phyloP scores from a whole-genome alignment of 2,329 filamentous ascomycete species.

The Samsoniella hepiali region DNA sequence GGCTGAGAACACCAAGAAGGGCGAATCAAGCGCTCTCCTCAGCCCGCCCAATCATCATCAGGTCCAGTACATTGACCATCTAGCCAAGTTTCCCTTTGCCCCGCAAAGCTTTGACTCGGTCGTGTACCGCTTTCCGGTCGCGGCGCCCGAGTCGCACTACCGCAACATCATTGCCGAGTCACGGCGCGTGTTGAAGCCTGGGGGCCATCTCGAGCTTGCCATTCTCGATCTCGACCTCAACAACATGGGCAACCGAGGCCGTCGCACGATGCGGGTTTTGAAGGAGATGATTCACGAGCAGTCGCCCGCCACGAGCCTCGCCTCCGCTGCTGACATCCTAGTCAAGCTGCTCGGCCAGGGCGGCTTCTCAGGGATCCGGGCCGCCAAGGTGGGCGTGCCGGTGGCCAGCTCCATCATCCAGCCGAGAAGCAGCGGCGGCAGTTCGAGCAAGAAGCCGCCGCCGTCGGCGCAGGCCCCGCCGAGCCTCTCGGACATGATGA shows the following conservation, averaged over 20 bases:
- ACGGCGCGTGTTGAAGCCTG: conserved; percentile 72
- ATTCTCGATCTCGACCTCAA: conserved; percentile 77
- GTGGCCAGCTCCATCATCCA: conserved; percentile 54
- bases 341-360: conserved; percentile 64
- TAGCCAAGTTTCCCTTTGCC: conserved; percentile 69
- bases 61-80: conserved; percentile 62
- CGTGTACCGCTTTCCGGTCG: conserved; percentile 72
- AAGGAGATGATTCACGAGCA: conserved; percentile 67
- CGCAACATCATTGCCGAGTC: conserved; percentile 70
- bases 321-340: conserved; percentile 57
- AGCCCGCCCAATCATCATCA: conserved; percentile 72
- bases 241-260: conserved; percentile 72
- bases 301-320: conserved; percentile 58
- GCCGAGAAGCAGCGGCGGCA: conserved; percentile 22
- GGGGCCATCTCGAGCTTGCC: conserved; percentile 74
- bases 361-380: conserved; percentile 70
- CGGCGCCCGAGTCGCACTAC: conserved; percentile 65
- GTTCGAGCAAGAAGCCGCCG: conserved; percentile 21
- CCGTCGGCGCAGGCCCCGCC: conserved; percentile 47
- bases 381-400: conserved; percentile 74
- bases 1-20: conserved; percentile 42
- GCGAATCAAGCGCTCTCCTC: conserved; percentile 47
- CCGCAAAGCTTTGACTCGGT: conserved; percentile 72
- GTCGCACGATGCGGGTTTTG: conserved; percentile 64
- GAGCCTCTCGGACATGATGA: conserved; percentile 69